Evolutionary conservation across 805 yeast species (phyloP).

Genomic region (Metschnikowia reukaufii): DNA sequence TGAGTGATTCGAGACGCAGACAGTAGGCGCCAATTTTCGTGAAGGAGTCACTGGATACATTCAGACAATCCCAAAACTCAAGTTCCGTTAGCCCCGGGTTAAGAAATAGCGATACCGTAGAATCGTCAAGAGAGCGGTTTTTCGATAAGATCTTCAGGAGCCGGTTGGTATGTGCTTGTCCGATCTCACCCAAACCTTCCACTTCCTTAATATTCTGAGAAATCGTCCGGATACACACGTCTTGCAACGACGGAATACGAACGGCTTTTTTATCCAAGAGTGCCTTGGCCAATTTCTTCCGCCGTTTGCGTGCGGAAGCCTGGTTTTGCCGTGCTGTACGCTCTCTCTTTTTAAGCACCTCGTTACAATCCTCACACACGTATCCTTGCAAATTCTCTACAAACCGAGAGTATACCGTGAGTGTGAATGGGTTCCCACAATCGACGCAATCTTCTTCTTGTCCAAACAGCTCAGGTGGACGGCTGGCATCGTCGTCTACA

Average conservation of each 20-base stretch:
- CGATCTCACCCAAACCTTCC: constrained; percentile 85
- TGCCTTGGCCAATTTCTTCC: constrained; percentile 82
- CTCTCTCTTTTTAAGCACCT: constrained; percentile 40
- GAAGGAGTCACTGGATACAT: constrained; percentile 62
- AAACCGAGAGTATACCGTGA: constrained; percentile 66
- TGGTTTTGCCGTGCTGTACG: constrained; percentile 50
- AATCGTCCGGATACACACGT: constrained; percentile 68
- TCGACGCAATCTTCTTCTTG: constrained; percentile 61
- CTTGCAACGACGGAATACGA: constrained; percentile 72
- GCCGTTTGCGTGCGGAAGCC: constrained; percentile 64
- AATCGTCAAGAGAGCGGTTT: constrained; percentile 74
- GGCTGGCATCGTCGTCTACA: constrained; percentile 22
- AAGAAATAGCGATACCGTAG: constrained; percentile 72
- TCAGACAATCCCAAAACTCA: constrained; percentile 92
- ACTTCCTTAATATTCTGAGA: constrained; percentile 69
- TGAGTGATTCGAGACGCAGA: constrained; percentile 65
- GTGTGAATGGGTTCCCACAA: constrained; percentile 58
- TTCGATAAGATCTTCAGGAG: constrained; percentile 76
- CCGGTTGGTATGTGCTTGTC: constrained; percentile 65
- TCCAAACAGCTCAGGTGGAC: constrained; percentile 38
- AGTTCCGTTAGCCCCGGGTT: constrained; percentile 55
- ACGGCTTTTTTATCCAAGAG: constrained; percentile 69
- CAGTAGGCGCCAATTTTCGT: constrained; percentile 74
- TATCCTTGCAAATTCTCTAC: constrained; percentile 57
- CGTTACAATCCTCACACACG: constrained; percentile 63